Base-by-base conservation (phyloP, 2,329 filamentous ascomycete species). In the Penicillium crustosum region DNA sequence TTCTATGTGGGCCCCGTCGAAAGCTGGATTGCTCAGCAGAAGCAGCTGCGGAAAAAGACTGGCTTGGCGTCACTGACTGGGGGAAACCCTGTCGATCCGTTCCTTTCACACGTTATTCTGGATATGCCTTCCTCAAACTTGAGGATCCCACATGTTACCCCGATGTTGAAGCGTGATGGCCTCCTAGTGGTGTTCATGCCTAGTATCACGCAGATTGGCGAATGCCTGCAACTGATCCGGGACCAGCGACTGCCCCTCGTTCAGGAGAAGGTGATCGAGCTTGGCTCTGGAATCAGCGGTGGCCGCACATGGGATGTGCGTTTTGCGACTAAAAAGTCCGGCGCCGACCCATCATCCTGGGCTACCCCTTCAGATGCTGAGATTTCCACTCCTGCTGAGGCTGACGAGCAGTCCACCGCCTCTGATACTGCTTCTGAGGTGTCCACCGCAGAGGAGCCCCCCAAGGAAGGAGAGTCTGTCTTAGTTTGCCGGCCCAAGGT, bases 181-280 rank as follows among this genome's bases (percentile, higher is more conserved):
- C 77, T 83, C 9, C 77, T 93, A 33, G 79, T 89, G 15, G 80
- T 91, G 1, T 94, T 92, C 75, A 86, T 86, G 62, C 90, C 90
- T 0, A 90, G 86, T 65, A 86, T 94, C 58, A 92, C 89, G 10
- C 90, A 93, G 72, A 88, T 93, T 55, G 85, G 82, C 41, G 82
- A 86, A 6, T 89, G 87, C 58, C 77, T 87, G 29, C 75, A 82
- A 45, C 71, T 78, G 39, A 82, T 86, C 33, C 81, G 81, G 57
- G 74, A 81, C 29, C 76, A 83, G 13, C 74, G 73, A 2, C 75
- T 90, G 53, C 84, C 84, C 0, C 78, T 87, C 45, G 61, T 74
- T 9, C 69, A 78, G 58, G 77, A 81, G 47, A 74, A 73, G 59
- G 77, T 76, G 5, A 70, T 81, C 17, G 79, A 81, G 61, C 64